Percentiles rank a stretch among this genome's conserved stretches.
phyloP scores from a whole-genome alignment of 306 rosid species.

The apple (Malus domestica) region ASM211411v1 NC_041795.1:10140501-10141000 shows the following conservation, averaged over 20 bases:
- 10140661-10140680: slow-evolving; percentile 32
- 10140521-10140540: slow-evolving; percentile 24
- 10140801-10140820: slow-evolving; percentile 47
- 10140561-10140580: slow-evolving; percentile 22
- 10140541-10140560: slow-evolving; percentile 31
- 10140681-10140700: slow-evolving; percentile 33
- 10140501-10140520: slow-evolving; percentile 26
- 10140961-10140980: slow-evolving; percentile 26
- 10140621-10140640: slow-evolving; percentile 14
- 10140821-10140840: slow-evolving; percentile 81
- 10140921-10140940: slow-evolving; percentile 17
- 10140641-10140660: slow-evolving; percentile 27
- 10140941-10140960: slow-evolving; percentile 37
- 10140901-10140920: slow-evolving; percentile 27
- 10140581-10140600: slow-evolving; percentile 19
- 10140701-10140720: slow-evolving; percentile 37
- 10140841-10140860: slow-evolving; percentile 89
- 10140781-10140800: slow-evolving; percentile 34
- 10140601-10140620: slow-evolving; percentile 31
- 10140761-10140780: slow-evolving; percentile 55
- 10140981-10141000: slow-evolving; percentile 27
- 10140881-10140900: slow-evolving; percentile 88
- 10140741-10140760: slow-evolving; percentile 30
- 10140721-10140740: slow-evolving; percentile 21
- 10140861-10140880: slow-evolving; percentile 92